Evolutionary conservation across 73 alveolate genomes (phyloP).

Genomic region (Paramecium pentaurelia): DNA sequence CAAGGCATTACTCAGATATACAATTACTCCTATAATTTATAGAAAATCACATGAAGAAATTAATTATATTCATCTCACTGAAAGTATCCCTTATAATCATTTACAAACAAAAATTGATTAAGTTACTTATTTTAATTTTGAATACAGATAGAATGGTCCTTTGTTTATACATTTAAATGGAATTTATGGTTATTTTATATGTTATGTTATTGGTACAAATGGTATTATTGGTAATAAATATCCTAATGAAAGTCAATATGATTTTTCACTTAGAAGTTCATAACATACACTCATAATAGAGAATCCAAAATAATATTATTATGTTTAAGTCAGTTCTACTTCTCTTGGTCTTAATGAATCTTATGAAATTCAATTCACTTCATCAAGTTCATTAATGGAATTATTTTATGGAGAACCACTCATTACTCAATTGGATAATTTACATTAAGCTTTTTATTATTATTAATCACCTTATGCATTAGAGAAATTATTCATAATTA

Average conservation of each 20-base stretch:
- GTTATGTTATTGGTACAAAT: background rate
- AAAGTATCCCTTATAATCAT: background rate
- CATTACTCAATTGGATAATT: background rate
- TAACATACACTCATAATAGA: background rate
- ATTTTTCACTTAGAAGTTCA: background rate
- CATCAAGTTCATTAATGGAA: background rate
- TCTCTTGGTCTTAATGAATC: background rate
- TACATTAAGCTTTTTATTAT: background rate
- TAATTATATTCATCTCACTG: background rate
- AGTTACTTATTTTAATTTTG: background rate
- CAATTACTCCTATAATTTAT: background rate
- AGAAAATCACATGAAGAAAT: background rate
- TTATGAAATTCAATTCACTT: background rate
- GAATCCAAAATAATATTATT: background rate
- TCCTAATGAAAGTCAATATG: background rate
- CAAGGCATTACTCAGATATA: background rate
- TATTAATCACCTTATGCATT: background rate
- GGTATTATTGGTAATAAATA: background rate
- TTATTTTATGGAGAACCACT: slow-evolving; percentile 21
- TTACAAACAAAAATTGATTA: background rate
- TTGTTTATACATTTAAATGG: background rate
- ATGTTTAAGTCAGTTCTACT: background rate
- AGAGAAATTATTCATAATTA: background rate
- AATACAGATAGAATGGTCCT: background rate
- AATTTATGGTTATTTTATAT: background rate